Evolutionary conservation across 1,284 basidiomycete species (phyloP).

Genomic region (Ceratobasidium sp.): DNA sequence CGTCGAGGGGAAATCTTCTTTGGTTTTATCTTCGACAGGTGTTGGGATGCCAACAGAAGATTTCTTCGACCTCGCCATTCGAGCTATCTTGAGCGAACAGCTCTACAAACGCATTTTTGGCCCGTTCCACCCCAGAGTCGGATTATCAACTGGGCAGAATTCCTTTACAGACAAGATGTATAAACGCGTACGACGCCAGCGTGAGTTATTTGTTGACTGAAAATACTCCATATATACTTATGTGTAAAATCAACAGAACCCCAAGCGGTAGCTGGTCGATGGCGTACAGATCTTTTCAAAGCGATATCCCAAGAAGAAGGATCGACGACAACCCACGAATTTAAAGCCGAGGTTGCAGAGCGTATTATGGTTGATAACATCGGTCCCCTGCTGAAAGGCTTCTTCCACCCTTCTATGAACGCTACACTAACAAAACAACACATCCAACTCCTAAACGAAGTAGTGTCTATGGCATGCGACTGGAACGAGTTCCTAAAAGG

Average conservation of each 20-base stretch:
- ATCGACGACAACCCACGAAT: neutral
- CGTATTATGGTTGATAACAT: neutral
- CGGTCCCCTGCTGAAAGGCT: neutral
- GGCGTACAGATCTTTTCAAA: slow-evolving; percentile 28
- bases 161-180: neutral
- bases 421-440: neutral
- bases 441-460: neutral
- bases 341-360: neutral
- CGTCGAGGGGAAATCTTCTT: slow-evolving; percentile 9
- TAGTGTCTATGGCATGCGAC: slow-evolving; percentile 5
- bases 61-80: slow-evolving; percentile 18
- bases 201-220: too few relatives aligned
- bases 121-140: slow-evolving; percentile 15
- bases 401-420: neutral
- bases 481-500: slow-evolving; percentile 24
- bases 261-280: slow-evolving; percentile 32
- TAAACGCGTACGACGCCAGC: neutral
- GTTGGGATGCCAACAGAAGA: slow-evolving; percentile 15
- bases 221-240: too few relatives aligned
- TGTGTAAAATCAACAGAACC: slow-evolving; percentile 1
- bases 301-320: neutral
- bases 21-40: slow-evolving; percentile 23
- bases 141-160: neutral
- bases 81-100: slow-evolving; percentile 17
- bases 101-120: slow-evolving; percentile 27